phyloP scores from a whole-genome alignment of 2,329 filamentous ascomycete species.

The Colletotrichum limetticola region DNA sequence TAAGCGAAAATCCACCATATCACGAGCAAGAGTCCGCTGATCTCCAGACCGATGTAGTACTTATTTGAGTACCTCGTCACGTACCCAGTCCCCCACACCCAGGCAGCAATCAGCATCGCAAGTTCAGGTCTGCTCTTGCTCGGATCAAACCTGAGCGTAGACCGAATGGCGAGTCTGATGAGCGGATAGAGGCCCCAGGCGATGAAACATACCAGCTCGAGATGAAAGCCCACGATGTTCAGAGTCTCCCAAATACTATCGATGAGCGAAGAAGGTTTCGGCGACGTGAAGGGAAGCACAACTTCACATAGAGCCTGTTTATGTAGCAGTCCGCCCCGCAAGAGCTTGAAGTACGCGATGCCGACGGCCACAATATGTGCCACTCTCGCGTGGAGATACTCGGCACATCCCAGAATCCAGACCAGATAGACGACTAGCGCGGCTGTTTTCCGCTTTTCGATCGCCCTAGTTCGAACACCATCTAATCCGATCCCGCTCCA shows the following conservation, averaged over 20 bases:
- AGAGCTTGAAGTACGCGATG: conserved; percentile 40
- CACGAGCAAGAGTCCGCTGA: conserved; percentile 48
- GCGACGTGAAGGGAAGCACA: neutral
- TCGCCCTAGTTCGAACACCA: neutral
- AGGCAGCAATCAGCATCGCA: conserved; percentile 24
- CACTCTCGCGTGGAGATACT: conserved; percentile 43
- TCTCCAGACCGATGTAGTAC: conserved; percentile 51
- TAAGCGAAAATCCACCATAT: conserved; percentile 33
- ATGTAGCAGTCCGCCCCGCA: conserved; percentile 7
- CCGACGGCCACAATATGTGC: conserved; percentile 42
- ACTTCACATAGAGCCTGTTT: neutral
- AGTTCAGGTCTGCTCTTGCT: conserved; percentile 16
- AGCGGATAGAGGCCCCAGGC: conserved; percentile 6
- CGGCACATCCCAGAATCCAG: conserved; percentile 41
- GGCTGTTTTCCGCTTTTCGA: neutral
- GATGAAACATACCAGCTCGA: neutral
- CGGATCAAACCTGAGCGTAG: neutral
- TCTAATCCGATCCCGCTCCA: too few species aligned
- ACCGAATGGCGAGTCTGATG: neutral
- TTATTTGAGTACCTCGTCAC: conserved; percentile 47
- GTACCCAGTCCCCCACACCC: conserved; percentile 36
- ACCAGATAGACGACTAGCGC: conserved; percentile 37
- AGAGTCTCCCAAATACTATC: accelerated
- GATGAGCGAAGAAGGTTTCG: neutral
- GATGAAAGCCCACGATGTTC: neutral